Evolutionary conservation across 495 filamentous ascomycete species (phyloP).

Genomic region (Penicillium lagena): DNA sequence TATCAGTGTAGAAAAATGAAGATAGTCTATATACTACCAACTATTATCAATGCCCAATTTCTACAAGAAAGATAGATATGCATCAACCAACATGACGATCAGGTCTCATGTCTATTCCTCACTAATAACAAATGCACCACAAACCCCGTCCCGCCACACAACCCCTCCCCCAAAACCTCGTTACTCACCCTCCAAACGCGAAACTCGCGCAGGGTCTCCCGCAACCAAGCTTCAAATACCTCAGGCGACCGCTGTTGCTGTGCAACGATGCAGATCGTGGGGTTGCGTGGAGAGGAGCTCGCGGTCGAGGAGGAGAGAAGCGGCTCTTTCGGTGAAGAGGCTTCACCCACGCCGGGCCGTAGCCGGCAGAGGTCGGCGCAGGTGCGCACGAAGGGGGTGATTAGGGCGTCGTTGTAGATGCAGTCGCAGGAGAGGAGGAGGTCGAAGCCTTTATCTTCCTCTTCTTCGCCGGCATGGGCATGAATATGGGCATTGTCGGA

Average conservation of each 20-base stretch:
- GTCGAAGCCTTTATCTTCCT: constrained; percentile 40
- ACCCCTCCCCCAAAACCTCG: constrained; percentile 42
- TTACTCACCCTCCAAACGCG: constrained; percentile 73
- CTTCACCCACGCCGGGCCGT: constrained; percentile 21
- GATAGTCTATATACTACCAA: not conserved
- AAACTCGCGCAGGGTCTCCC: constrained; percentile 58
- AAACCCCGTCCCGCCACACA: constrained; percentile 48
- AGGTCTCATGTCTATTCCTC: constrained; percentile 6
- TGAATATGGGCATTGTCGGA: not conserved
- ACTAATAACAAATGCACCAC: constrained; percentile 35
- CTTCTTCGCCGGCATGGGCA: constrained; percentile 3
- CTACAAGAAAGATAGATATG: not conserved
- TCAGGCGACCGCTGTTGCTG: constrained; percentile 80
- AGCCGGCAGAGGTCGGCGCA: constrained; percentile 73
- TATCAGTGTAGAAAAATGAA: too few species aligned
- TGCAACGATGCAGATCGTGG: constrained; percentile 66
- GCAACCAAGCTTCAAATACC: constrained; percentile 80
- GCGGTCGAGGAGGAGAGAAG: not conserved
- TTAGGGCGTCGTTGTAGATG: constrained; percentile 81
- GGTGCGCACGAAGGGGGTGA: constrained; percentile 74
- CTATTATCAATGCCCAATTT: not conserved
- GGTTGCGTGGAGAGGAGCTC: constrained; percentile 13
- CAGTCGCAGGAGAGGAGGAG: constrained; percentile 78
- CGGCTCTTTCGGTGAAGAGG: not conserved
- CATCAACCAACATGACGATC: not conserved